These are phyloP conservation scores for Pleodorina starrii DNA, from an alignment of 139 green algal genomes.

Conservation along the genomic window DNA sequence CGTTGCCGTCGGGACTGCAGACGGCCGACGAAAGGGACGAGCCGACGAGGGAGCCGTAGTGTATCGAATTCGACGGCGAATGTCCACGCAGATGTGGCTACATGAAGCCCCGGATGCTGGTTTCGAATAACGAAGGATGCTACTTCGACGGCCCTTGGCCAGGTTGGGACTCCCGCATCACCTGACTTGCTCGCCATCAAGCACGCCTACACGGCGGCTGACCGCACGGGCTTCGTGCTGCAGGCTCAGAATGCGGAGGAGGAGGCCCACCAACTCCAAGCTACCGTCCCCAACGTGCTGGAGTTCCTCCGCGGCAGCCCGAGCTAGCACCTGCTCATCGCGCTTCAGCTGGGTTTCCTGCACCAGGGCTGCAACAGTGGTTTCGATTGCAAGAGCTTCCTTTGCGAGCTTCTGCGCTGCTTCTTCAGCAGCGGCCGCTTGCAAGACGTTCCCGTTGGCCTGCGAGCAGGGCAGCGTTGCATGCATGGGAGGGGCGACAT, in stretches of 20 bases:
- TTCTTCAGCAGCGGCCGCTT: slow-evolving; percentile 33
- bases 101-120: too few species aligned
- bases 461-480: too few species aligned
- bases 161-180: too few species aligned
- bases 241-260: not conserved
- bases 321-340: not conserved
- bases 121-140: too few species aligned
- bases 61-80: too few species aligned
- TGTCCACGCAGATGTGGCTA: too few species aligned
- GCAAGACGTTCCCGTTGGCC: not conserved
- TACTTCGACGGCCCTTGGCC: too few species aligned
- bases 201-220: not conserved
- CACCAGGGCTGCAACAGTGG: not conserved
- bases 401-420: slow-evolving; percentile 1
- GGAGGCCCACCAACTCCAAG: not conserved
- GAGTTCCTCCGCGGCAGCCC: slow-evolving; percentile 10
- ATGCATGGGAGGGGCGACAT: too few species aligned
- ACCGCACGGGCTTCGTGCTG: slow-evolving; percentile 19
- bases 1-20: too few species aligned
- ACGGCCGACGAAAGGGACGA: too few species aligned
- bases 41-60: too few species aligned
- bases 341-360: slow-evolving; percentile 18
- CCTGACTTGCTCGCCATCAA: not conserved
- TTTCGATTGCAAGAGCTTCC: not conserved
- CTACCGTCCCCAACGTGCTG: slow-evolving; percentile 21